phyloP scores from a whole-genome alignment of 1,139 yeast species.

The Blastobotrys illinoisensis region DNA sequence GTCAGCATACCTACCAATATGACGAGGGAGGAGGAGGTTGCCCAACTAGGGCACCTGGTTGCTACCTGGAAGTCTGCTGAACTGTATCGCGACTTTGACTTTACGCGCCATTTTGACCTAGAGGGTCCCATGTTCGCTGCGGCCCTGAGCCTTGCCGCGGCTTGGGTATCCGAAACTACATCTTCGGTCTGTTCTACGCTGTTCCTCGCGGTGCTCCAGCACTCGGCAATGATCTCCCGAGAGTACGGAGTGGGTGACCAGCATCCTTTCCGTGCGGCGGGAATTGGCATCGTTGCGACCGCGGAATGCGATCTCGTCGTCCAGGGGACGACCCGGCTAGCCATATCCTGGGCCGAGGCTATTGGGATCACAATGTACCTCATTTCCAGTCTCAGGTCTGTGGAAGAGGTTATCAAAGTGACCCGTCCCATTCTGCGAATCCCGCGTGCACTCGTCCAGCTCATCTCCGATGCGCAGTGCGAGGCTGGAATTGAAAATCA shows the following conservation, averaged over 20 bases:
- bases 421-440: neutral
- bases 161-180: neutral
- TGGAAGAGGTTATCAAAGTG: neutral
- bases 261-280: neutral
- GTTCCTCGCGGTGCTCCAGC: neutral
- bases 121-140: neutral
- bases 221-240: neutral
- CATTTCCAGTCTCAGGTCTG: neutral
- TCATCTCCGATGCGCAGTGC: neutral
- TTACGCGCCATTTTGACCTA: conserved; percentile 1
- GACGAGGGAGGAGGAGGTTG: neutral
- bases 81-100: neutral
- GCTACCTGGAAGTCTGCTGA: neutral
- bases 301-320: neutral
- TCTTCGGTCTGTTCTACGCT: neutral
- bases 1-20: neutral
- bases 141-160: neutral
- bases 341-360: conserved; percentile 3
- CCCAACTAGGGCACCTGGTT: neutral
- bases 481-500: neutral
- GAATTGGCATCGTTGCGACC: neutral
- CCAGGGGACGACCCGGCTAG: neutral
- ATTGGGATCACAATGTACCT: conserved; percentile 1
- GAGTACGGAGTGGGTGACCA: neutral
- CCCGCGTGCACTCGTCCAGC: neutral